Conservation (phyloP, 208 protist species). For the Histomonas meleagridis region DNA sequence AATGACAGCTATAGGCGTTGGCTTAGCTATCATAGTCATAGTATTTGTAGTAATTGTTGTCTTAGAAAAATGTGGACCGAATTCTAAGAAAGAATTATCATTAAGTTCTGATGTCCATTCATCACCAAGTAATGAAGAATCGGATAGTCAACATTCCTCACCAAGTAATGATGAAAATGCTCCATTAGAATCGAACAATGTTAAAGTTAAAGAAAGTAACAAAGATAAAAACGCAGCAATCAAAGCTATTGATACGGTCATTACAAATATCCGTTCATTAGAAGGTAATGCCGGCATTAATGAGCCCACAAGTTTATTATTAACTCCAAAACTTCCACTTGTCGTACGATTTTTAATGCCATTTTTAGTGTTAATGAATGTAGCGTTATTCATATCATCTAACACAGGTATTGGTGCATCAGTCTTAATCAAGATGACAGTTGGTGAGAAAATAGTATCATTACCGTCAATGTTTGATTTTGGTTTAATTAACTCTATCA, state of each 20-base stretch:
- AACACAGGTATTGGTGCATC: not conserved
- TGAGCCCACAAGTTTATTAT: not conserved
- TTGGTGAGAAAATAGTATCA: not conserved
- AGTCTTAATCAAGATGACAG: not conserved
- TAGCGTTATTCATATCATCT: not conserved
- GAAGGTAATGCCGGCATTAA: too few species aligned
- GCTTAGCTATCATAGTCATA: not conserved
- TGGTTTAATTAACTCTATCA: constrained; percentile 61
- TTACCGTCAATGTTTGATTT: constrained; percentile 61
- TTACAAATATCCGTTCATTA: too few species aligned
- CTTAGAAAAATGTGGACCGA: too few species aligned
- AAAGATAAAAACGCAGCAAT: too few species aligned
- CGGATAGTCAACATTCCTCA: not conserved
- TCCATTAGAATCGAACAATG: too few species aligned
- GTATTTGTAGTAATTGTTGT: too few species aligned
- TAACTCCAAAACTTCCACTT: not conserved
- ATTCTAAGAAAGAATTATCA: too few species aligned
- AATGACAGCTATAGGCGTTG: not conserved
- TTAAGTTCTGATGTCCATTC: too few species aligned
- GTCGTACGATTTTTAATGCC: not conserved
- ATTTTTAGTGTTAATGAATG: not conserved
- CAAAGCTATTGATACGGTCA: too few species aligned
- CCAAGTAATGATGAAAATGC: not conserved
- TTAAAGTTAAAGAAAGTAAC: too few species aligned
- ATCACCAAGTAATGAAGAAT: too few species aligned